A percentile compares a stretch with the other conserved stretches of the same genome.
phyloP scores from a whole-genome alignment of 345 rosid species.

The Hibiscus tridactylites region DNA sequence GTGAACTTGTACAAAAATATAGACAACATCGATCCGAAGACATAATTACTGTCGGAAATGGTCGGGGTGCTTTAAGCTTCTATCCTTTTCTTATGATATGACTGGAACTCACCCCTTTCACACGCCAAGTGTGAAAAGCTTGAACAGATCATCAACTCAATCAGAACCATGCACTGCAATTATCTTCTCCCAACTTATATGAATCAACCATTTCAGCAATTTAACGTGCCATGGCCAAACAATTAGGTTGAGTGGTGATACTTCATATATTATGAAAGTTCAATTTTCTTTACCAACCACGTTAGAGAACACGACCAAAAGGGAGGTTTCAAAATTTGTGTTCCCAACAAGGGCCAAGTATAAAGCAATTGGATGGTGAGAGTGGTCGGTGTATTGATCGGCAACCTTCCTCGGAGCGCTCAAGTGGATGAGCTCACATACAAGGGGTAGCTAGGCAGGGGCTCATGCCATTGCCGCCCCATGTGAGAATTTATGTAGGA shows the following conservation, averaged over 20 bases:
- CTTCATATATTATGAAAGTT: not conserved
- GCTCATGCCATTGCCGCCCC: not conserved
- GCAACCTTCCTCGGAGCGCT: constrained; percentile 3
- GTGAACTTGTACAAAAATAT: too few relatives aligned
- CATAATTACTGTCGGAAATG: not conserved
- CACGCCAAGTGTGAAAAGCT: not conserved
- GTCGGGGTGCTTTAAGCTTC: not conserved
- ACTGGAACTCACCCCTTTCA: not conserved
- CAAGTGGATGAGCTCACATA: not conserved
- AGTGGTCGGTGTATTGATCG: not conserved
- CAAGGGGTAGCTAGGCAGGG: not conserved
- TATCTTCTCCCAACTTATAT: not conserved
- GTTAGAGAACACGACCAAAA: not conserved
- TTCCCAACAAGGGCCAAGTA: not conserved
- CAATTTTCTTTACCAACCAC: not conserved
- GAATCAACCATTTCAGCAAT: not conserved
- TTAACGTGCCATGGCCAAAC: not conserved
- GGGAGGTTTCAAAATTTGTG: not conserved
- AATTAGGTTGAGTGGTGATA: not conserved
- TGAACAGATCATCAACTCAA: not conserved
- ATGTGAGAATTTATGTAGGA: not conserved
- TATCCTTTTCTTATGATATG: not conserved
- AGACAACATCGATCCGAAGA: not conserved
- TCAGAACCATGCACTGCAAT: not conserved
- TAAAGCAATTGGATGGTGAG: not conserved